These are phyloP conservation scores for Fusarium sp. DNA, from an alignment of 2,329 filamentous ascomycete genomes.

Conservation along the genomic window DNA sequence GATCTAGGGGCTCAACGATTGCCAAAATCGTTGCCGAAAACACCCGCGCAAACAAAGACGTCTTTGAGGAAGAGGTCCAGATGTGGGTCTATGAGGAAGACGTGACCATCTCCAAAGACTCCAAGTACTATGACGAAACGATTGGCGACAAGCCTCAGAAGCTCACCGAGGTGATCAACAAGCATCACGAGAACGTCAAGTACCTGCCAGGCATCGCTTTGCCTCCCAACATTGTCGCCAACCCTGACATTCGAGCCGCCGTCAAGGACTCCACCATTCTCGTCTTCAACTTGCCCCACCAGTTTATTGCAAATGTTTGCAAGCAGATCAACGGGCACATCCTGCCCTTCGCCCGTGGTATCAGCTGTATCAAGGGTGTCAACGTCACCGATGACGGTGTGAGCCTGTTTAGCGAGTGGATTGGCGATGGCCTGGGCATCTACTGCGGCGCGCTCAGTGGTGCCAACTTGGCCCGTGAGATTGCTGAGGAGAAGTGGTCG, in stretches of 20 bases:
- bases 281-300: conserved; percentile 96
- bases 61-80: conserved; percentile 91
- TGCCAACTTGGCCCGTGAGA: conserved; percentile 95
- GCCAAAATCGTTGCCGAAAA: conserved; percentile 98
- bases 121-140: conserved; percentile 76
- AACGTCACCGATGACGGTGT: conserved; percentile 89
- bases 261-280: conserved; percentile 89
- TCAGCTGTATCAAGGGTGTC: conserved; percentile 98
- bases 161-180: conserved; percentile 92
- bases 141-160: conserved; percentile 79
- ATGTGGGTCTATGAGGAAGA: conserved; percentile 99
- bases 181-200: conserved; percentile 94
- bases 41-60: conserved; percentile 77
- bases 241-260: conserved; percentile 82
- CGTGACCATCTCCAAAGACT: conserved; percentile 77
- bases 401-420: conserved; percentile 93
- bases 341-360: conserved; percentile 89
- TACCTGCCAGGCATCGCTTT: conserved; percentile 92
- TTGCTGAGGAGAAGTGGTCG: conserved; percentile 95
- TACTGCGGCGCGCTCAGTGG: conserved; percentile 97
- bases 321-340: conserved; percentile 88
- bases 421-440: conserved; percentile 90
- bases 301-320: conserved; percentile 92
- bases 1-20: conserved; percentile 88
- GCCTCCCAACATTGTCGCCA: conserved; percentile 85